Evolutionary conservation across 352 stramenopile genomes (phyloP), one percentile per base, ranked within the genome.

Genomic region (Pythium brachiatum): DNA sequence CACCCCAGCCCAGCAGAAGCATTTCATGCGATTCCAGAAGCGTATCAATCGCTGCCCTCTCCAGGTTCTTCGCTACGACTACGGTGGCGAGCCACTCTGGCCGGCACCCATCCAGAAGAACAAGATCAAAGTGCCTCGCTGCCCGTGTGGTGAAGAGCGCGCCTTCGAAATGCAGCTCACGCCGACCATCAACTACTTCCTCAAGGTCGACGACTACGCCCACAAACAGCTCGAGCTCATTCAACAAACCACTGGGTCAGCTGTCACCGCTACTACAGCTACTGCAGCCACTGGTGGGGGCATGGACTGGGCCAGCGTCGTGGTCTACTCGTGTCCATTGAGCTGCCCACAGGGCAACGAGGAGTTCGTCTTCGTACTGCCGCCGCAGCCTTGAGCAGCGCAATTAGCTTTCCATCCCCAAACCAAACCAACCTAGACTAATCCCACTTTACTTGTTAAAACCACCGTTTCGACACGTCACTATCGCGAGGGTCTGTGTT

Each of bases 21-120:
- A 92, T 67, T 79, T 95, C n/a, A 64, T 93, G 61, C 80, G 78
- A n/a, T 95, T 95, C 68, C 83, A 95, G 64, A 89, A 95, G 64
- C 86, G 86, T 29, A 90, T 95, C 48, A 89, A 60, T 51, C 82
- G 86, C 5, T 89, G 78, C 54, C 86, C 83, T 41, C 57, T 88
- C 13, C 86, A 95, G 62, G 90, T 83, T 36, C 75, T 95, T 60
- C 83, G 86, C 31, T 95, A 95, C 55, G 81, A 95, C 66, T 95
- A 95, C 50, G 86, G 80, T 12, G 86, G 86, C n/a, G 78, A 91
- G 57, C 86, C 86, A 36, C 66, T 95, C 16, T 95, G 86, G 86
- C 83, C 86, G 13, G 75, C 78, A 16, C 73, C 83, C 6, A 72
- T 73, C 12, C 59, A 66, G 27, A 66, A 66, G 29, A 60, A 16